Evolutionary conservation across 179 eudicot genomes (phyloP).

Genomic region (Silene noctiflora): DNA sequence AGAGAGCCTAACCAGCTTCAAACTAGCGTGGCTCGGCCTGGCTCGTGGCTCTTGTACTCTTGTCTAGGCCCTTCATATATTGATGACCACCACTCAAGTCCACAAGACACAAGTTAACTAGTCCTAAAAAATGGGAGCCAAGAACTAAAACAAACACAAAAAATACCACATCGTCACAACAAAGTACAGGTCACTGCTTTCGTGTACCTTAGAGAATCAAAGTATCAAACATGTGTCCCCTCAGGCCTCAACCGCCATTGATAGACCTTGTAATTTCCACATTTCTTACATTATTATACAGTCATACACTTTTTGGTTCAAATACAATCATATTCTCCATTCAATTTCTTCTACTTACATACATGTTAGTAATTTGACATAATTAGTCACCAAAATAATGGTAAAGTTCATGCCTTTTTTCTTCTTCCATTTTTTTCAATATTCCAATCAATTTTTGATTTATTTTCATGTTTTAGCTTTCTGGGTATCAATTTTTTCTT

Average conservation of each 20-base stretch:
- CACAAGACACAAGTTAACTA: not conserved
- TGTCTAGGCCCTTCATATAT: too few relatives aligned
- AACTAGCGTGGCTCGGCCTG: too few relatives aligned
- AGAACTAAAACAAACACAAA: not conserved
- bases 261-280: constrained; percentile 10
- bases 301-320: too few relatives aligned
- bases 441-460: not conserved
- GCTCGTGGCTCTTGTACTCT: too few relatives aligned
- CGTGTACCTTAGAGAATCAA: not conserved
- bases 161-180: not conserved
- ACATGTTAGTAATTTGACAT: not conserved
- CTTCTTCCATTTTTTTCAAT: not conserved
- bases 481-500: constrained; percentile 16
- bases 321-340: too few relatives aligned
- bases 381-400: not conserved
- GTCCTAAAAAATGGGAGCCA: not conserved
- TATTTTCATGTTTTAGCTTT: not conserved
- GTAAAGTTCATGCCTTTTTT: not conserved
- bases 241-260: not conserved
- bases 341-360: too few relatives aligned
- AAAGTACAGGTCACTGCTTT: not conserved
- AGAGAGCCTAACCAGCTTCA: too few relatives aligned
- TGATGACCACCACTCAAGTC: too few relatives aligned
- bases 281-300: not conserved
- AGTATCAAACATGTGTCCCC: not conserved